These are phyloP conservation scores for Apiospora aurea DNA, from an alignment of 2,329 filamentous ascomycete genomes.

Conservation along the genomic window DNA sequence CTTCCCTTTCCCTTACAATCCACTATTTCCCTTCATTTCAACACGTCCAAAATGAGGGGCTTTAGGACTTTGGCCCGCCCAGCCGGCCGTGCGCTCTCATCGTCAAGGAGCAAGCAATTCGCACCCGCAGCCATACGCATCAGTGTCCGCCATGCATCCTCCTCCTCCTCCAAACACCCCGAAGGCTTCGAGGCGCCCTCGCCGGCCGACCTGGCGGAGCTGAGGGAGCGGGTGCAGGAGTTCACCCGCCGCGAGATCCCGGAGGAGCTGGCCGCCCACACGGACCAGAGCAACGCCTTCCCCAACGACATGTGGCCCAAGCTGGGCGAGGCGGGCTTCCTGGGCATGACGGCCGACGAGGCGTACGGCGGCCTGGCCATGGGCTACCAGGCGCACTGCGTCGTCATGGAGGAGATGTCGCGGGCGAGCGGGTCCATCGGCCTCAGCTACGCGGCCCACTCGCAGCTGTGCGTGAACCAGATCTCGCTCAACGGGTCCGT, in stretches of 20 bases:
- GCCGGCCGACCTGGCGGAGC: slow-evolving; percentile 76
- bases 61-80: slow-evolving; percentile 47
- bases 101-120: slow-evolving; percentile 26
- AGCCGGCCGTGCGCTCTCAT: slow-evolving; percentile 29
- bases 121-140: slow-evolving; percentile 35
- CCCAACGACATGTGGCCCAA: slow-evolving; percentile 93
- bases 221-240: slow-evolving; percentile 85
- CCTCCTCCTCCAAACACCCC: slow-evolving; percentile 57
- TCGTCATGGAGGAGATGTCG: slow-evolving; percentile 94
- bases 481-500: slow-evolving; percentile 84
- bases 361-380: slow-evolving; percentile 87
- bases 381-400: slow-evolving; percentile 96
- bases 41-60: slow-evolving; percentile 51
- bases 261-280: slow-evolving; percentile 79
- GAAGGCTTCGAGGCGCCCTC: slow-evolving; percentile 72
- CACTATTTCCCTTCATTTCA: neutral
- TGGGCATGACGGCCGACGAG: slow-evolving; percentile 93
- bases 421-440: slow-evolving; percentile 84
- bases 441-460: slow-evolving; percentile 94
- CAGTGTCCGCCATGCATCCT: slow-evolving; percentile 59
- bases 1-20: neutral
- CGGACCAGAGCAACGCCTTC: slow-evolving; percentile 89
- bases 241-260: slow-evolving; percentile 89
- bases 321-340: slow-evolving; percentile 87
- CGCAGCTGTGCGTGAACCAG: slow-evolving; percentile 96